These are phyloP conservation scores for Anaeramoeba flamelloides DNA, from an alignment of 78 protist genomes.

Conservation along the genomic window DNA sequence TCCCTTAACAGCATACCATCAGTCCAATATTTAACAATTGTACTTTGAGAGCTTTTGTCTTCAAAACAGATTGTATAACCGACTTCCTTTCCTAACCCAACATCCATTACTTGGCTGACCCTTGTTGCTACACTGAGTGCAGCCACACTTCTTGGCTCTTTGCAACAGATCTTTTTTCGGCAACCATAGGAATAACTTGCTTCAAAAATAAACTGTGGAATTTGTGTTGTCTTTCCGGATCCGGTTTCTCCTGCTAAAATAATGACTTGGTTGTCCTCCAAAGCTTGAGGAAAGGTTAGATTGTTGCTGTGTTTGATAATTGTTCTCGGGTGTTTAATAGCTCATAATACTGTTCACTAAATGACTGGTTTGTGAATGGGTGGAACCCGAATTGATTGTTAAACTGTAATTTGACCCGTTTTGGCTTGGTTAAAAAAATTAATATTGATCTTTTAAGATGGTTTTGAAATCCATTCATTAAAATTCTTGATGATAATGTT, in stretches of 20 bases:
- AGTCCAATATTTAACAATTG: slow-evolving; percentile 63
- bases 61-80: slow-evolving; percentile 98
- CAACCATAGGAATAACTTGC: slow-evolving; percentile 50
- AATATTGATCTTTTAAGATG: no score
- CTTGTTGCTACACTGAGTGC: slow-evolving; percentile 75
- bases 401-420: no score
- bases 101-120: slow-evolving; percentile 93
- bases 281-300: slow-evolving; percentile 30
- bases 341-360: background rate
- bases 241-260: slow-evolving; percentile 79
- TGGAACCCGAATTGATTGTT: no score
- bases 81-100: slow-evolving; percentile 55
- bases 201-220: slow-evolving; percentile 81
- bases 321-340: background rate
- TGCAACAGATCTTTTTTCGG: slow-evolving; percentile 65
- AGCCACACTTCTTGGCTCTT: slow-evolving; percentile 98
- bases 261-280: slow-evolving; percentile 46
- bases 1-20: slow-evolving; percentile 67
- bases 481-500: no score
- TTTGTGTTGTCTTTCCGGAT: slow-evolving; percentile 71
- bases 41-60: slow-evolving; percentile 56
- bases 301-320: background rate
- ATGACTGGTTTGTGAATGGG: background rate
- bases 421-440: no score
- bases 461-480: no score